Evolutionary conservation across 2,329 filamentous ascomycete species (phyloP).

Genomic region (Cordyceps pruinosa): DNA sequence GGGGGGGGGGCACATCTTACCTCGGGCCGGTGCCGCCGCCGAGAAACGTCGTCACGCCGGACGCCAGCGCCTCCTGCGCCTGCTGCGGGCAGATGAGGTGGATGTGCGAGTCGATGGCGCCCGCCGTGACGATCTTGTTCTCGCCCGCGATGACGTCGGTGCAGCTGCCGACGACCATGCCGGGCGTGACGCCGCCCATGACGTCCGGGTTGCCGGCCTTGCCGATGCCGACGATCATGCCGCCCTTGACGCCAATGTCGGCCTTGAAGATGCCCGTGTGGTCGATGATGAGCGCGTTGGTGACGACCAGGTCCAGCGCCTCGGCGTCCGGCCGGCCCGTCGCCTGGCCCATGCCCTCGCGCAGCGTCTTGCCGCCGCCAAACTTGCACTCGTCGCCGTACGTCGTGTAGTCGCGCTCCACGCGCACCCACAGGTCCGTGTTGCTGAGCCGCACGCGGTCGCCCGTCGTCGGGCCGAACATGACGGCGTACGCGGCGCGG

Average conservation of each 20-base stretch:
- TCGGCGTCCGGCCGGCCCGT: slow-evolving; percentile 66
- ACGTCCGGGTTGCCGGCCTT: slow-evolving; percentile 97
- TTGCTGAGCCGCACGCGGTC: slow-evolving; percentile 75
- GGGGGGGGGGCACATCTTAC: slow-evolving; percentile 30
- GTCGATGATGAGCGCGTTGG: slow-evolving; percentile 85
- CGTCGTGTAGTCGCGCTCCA: slow-evolving; percentile 76
- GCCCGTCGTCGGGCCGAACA: slow-evolving; percentile 90
- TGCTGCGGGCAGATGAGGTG: slow-evolving; percentile 96
- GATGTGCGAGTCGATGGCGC: slow-evolving; percentile 83
- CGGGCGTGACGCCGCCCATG: slow-evolving; percentile 76
- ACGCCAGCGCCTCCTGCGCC: slow-evolving; percentile 71
- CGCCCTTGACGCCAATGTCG: slow-evolving; percentile 88
- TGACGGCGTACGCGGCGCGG: slow-evolving; percentile 68
- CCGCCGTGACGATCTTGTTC: slow-evolving; percentile 83
- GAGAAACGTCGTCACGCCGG: slow-evolving; percentile 83
- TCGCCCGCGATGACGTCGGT: slow-evolving; percentile 92
- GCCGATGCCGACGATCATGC: slow-evolving; percentile 79
- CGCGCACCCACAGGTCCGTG: slow-evolving; percentile 84
- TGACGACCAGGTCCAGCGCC: slow-evolving; percentile 76
- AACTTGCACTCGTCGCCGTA: slow-evolving; percentile 96
- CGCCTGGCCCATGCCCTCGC: slow-evolving; percentile 94
- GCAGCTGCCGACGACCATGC: slow-evolving; percentile 76
- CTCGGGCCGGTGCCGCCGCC: slow-evolving; percentile 89
- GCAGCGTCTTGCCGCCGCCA: slow-evolving; percentile 85
- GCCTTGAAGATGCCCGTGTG: slow-evolving; percentile 93